phyloP scores from a whole-genome alignment of 129 eudicot species.

The Escallonia herrerae region DNA sequence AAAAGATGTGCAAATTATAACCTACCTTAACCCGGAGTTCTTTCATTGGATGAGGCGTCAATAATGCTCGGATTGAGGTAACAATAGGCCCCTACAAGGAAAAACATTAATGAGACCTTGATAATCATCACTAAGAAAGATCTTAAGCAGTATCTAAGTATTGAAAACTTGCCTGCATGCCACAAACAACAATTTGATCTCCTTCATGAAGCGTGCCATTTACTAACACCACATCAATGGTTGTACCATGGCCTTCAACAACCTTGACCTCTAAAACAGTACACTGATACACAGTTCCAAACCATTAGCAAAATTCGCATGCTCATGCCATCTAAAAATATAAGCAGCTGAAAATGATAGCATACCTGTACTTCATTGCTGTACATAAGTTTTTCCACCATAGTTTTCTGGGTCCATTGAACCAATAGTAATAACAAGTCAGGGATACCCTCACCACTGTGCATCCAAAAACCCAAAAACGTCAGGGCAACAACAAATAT shows the following conservation, averaged over 20 bases:
- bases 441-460: conserved; percentile 98
- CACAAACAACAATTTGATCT: conserved; percentile 92
- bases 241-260: conserved; percentile 95
- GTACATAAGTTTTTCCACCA: conserved; percentile 80
- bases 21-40: conserved; percentile 91
- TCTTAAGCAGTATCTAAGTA: conserved; percentile 4
- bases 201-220: conserved; percentile 98
- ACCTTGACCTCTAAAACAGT: conserved; percentile 99
- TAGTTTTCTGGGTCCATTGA: conserved; percentile 95
- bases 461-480: conserved; percentile 13
- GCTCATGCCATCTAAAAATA: background rate
- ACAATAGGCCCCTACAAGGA: conserved; percentile 73
- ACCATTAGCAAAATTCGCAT: conserved; percentile 1
- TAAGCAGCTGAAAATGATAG: conserved; percentile 3
- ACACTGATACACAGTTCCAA: conserved; percentile 47
- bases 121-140: conserved; percentile 8
- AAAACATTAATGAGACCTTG: background rate
- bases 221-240: conserved; percentile 89
- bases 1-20: background rate
- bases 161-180: conserved; percentile 67
- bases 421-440: conserved; percentile 67
- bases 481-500: background rate
- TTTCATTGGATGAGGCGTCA: conserved; percentile 98
- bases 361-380: conserved; percentile 65
- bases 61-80: conserved; percentile 67